Conservation (phyloP, 2,329 filamentous ascomycete species). For the Trichoderma aggressivum region DNA sequence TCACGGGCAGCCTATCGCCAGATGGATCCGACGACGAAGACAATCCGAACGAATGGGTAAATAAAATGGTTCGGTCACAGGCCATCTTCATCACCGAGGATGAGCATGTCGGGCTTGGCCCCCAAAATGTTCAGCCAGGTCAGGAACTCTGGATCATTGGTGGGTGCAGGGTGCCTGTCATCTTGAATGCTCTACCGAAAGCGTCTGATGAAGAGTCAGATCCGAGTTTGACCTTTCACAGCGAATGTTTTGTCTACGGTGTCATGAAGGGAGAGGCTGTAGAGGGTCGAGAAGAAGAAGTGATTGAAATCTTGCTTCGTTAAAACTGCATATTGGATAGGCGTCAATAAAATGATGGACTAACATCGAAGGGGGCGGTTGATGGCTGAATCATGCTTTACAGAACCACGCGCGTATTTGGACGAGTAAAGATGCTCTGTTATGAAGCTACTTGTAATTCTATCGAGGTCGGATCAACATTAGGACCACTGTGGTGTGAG, state of each 20-base stretch:
- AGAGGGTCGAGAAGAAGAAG: background rate
- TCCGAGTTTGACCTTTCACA: background rate
- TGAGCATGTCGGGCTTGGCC: background rate
- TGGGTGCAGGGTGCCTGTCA: background rate
- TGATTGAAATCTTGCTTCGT: background rate
- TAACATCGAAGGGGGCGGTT: background rate
- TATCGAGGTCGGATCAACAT: background rate
- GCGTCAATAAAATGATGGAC: background rate
- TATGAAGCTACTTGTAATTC: slow-evolving; percentile 3
- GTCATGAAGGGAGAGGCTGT: slow-evolving; percentile 5
- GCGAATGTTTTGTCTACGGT: background rate
- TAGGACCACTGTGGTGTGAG: background rate
- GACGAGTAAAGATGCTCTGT: background rate
- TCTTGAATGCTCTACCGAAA: background rate
- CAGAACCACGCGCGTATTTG: background rate
- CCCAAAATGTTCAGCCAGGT: background rate
- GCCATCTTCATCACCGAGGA: background rate
- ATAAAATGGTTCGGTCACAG: background rate
- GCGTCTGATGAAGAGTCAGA: background rate
- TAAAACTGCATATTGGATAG: background rate
- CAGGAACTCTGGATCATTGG: slow-evolving; percentile 3
- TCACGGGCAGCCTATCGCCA: background rate
- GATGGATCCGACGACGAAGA: background rate
- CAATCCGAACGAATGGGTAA: background rate
- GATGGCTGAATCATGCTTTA: background rate